phyloP scores from a whole-genome alignment of 352 stramenopile species.

The Pythium plurisporium region DNA sequence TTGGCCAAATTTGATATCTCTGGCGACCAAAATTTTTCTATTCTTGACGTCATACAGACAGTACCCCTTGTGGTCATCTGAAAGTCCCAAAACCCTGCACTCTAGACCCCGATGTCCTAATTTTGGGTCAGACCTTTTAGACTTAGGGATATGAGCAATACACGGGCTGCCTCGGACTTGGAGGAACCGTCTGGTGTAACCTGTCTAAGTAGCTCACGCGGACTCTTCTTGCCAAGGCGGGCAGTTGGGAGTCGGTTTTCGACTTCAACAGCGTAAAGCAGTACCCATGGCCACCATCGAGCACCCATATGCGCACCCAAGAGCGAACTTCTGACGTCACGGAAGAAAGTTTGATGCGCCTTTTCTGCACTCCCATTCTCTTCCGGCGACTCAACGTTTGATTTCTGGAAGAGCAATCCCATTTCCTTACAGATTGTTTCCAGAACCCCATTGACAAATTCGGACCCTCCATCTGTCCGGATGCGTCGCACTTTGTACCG shows the following conservation, averaged over 20 bases:
- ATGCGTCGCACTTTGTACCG: slow-evolving; percentile 9
- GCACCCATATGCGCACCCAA: not conserved
- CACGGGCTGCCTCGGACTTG: slow-evolving; percentile 6
- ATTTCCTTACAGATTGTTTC: slow-evolving; percentile 6
- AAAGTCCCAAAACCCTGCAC: not conserved
- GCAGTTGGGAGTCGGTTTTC: not conserved
- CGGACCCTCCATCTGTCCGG: not conserved
- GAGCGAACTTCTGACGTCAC: not conserved
- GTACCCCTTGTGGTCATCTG: slow-evolving; percentile 3
- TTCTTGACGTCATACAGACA: not conserved
- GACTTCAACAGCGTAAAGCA: not conserved
- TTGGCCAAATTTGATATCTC: not conserved
- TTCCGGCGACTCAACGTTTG: slow-evolving; percentile 6
- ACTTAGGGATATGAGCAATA: slow-evolving; percentile 9
- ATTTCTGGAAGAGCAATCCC: slow-evolving; percentile 13
- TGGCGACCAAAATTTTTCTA: not conserved
- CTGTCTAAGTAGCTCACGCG: not conserved
- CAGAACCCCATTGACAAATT: not conserved
- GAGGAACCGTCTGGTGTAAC: not conserved
- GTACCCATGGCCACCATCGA: slow-evolving; percentile 2
- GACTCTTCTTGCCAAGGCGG: slow-evolving; percentile 2
- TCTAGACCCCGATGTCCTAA: slow-evolving; percentile 3
- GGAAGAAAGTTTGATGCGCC: not conserved
- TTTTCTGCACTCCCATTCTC: slow-evolving; percentile 10
- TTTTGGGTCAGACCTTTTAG: slow-evolving; percentile 6